Percentiles rank a stretch among this genome's conserved stretches.
phyloP scores from a whole-genome alignment of 768 basidiomycete species.

The Cantharellus anzutake region DNA sequence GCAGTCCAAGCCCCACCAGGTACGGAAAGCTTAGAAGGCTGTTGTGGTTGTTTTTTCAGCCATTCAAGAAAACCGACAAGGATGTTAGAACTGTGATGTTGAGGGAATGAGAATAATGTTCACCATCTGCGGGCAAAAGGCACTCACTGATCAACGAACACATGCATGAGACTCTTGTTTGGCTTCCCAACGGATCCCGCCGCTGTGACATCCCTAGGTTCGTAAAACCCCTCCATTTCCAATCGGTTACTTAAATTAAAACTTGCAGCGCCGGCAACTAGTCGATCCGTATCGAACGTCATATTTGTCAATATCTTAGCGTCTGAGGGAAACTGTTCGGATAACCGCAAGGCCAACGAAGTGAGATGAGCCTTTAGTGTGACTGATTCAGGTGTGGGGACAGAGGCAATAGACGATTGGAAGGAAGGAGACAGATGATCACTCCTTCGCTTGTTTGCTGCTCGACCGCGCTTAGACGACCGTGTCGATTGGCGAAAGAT shows the following conservation, averaged over 20 bases:
- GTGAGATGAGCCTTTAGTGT: not conserved
- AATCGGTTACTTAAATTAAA: not conserved
- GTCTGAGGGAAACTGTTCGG: constrained; percentile 4
- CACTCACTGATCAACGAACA: constrained; percentile 29
- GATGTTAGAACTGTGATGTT: constrained; percentile 55
- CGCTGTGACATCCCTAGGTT: not conserved
- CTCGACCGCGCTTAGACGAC: not conserved
- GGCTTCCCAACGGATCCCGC: not conserved
- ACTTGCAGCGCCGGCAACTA: not conserved
- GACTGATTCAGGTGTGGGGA: not conserved
- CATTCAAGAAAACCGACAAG: constrained; percentile 64
- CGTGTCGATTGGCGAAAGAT: not conserved
- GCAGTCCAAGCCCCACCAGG: not conserved
- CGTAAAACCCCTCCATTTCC: constrained; percentile 6
- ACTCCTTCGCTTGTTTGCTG: not conserved
- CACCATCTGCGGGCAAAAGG: not conserved
- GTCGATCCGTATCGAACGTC: not conserved
- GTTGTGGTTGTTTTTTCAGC: constrained; percentile 33
- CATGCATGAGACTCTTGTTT: constrained; percentile 14
- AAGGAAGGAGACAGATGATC: not conserved
- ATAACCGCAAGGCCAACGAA: constrained; percentile 1
- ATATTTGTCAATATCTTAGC: not conserved
- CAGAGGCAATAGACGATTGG: not conserved
- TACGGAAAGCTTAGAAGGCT: not conserved
- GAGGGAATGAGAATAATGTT: not conserved